A percentile compares a stretch with the other conserved stretches of the same genome.
Conservation (phyloP, 176 grass and related monocot species). For the Musa itinerans region DNA sequence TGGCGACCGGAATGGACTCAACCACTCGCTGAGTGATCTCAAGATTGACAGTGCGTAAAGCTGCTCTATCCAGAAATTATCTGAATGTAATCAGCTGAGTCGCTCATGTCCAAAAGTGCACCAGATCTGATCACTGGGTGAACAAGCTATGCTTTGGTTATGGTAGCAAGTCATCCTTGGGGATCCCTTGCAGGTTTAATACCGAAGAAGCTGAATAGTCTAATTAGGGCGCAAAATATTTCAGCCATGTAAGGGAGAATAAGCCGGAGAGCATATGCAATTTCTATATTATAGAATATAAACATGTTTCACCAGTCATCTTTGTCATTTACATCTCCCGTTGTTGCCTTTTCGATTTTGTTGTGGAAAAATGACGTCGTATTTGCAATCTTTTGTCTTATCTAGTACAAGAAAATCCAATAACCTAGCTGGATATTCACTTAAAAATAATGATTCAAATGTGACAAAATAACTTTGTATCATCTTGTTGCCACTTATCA, state of each 20-base stretch:
- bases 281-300: too few species aligned
- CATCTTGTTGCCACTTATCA: too few species aligned
- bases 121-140: not conserved
- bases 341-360: too few species aligned
- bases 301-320: too few species aligned
- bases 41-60: conserved; percentile 2
- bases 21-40: not conserved
- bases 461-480: too few species aligned
- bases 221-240: not conserved
- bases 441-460: too few species aligned
- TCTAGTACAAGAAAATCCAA: too few species aligned
- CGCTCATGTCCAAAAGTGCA: too few species aligned
- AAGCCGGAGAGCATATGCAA: not conserved
- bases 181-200: conserved; percentile 20
- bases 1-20: conserved; percentile 31
- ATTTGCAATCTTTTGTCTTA: too few species aligned
- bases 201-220: not conserved
- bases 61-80: not conserved
- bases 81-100: not conserved
- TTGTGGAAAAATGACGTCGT: too few species aligned
- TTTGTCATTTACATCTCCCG: too few species aligned
- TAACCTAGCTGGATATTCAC: too few species aligned
- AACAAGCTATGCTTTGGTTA: not conserved
- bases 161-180: conserved; percentile 1
- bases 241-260: not conserved